Base-by-base conservation (phyloP, 805 yeast species). In the Starmerella tilneyi region DNA sequence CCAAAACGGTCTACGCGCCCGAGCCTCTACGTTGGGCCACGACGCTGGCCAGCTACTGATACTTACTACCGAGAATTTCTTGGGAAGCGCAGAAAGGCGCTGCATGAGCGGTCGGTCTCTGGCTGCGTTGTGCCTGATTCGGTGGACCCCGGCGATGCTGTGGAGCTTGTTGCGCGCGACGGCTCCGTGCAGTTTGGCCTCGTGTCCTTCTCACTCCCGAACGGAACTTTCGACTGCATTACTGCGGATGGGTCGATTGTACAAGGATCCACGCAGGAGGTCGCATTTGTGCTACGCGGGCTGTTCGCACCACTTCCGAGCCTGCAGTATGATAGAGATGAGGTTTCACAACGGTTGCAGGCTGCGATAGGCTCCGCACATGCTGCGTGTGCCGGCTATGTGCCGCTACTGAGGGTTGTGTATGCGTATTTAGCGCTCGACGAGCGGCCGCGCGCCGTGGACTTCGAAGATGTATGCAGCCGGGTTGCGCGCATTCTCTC, bases 81-180 rank as follows among this genome's bases (percentile, higher is more conserved):
- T 3, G 20, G 24, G 12, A 13, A 15, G n/a, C 13, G n/a, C 3
- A 13, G 17, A 17, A n/a, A 16, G n/a, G 9, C 24, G 13, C 3
- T 5, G 16, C 9, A 4, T 4, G 6, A 32, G n/a, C 6, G 41
- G 12, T 4, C 13, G 13, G 9, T 19, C 13, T 8, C 27, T 8
- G 27, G 11, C 27, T 24, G 27, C 11, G 45, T 45, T 7, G 16
- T 38, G n/a, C 56, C 55, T 3, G 22, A 16, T 11, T 11, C 31
- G 17, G 50, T 55, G 15, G 41, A 47, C 8, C 41, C 42, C 5
- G 58, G 58, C 12, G 58, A 55, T 30, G 40, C 52, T 11, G 56
- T 55, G 4, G 58, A 53, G 34, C 27, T 50, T 2, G 28, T 32
- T 3, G 2, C 48, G 12, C 41, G 48, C 20, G 43, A 43, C 9